These are phyloP conservation scores for Melanogaster broomeanus DNA, from an alignment of 768 basidiomycete genomes.

Conservation along the genomic window DNA sequence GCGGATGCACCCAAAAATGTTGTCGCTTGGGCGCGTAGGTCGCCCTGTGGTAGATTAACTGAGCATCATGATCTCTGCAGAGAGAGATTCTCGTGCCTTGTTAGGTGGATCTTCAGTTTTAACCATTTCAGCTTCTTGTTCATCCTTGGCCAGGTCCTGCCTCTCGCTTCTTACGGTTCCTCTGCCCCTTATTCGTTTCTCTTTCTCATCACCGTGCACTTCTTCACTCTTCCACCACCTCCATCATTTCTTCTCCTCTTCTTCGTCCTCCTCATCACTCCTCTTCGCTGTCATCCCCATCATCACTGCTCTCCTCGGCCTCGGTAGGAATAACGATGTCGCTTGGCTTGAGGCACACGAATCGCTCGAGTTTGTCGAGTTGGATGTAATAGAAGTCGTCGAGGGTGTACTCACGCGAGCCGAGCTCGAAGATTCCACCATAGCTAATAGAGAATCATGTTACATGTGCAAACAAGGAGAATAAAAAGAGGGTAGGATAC, in stretches of 20 bases:
- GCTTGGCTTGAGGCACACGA: slow-evolving; percentile 69
- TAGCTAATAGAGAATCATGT: slow-evolving; percentile 49
- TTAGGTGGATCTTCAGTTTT: background rate
- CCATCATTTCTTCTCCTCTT: slow-evolving; percentile 4
- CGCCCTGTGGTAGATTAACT: slow-evolving; percentile 22
- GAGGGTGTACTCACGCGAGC: slow-evolving; percentile 82
- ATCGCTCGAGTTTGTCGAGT: slow-evolving; percentile 84
- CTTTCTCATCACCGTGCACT: slow-evolving; percentile 4
- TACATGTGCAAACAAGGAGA: background rate
- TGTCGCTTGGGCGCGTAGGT: slow-evolving; percentile 44
- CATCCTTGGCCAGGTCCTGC: slow-evolving; percentile 32
- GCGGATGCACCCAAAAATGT: slow-evolving; percentile 68
- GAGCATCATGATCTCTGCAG: background rate
- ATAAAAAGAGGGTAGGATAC: background rate
- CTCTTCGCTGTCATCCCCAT: slow-evolving; percentile 62
- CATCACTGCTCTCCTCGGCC: slow-evolving; percentile 62
- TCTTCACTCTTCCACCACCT: slow-evolving; percentile 17
- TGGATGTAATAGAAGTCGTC: slow-evolving; percentile 85
- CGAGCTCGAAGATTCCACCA: slow-evolving; percentile 85
- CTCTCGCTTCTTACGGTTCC: slow-evolving; percentile 17
- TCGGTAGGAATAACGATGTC: slow-evolving; percentile 61
- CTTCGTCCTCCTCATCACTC: slow-evolving; percentile 43
- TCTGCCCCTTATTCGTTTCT: background rate
- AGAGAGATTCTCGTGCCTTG: slow-evolving; percentile 1
- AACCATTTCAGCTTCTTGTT: slow-evolving; percentile 19